Conservation (phyloP, 2,329 filamentous ascomycete species). For the Colletotrichum sansevieriae region DNA sequence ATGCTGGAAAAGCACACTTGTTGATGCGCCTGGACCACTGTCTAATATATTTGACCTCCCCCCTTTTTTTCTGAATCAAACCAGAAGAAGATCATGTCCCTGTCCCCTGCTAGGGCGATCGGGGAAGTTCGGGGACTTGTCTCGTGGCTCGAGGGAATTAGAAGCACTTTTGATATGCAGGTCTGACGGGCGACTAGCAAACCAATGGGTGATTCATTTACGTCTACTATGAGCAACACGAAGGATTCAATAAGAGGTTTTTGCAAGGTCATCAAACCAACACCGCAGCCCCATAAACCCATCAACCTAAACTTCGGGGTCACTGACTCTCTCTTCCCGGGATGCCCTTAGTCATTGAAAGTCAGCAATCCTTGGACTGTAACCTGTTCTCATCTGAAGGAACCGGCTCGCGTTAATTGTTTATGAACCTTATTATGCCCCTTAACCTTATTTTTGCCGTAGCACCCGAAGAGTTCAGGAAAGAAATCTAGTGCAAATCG, state of each 20-base stretch:
- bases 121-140: conserved; percentile 17
- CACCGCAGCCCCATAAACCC: not conserved
- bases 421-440: not conserved
- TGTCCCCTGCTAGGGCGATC: conserved; percentile 12
- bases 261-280: conserved; percentile 6
- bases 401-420: not conserved
- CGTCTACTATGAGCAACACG: not conserved
- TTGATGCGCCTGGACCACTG: conserved; percentile 30
- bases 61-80: not conserved
- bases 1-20: not conserved
- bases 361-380: not conserved
- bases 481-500: not conserved
- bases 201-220: not conserved
- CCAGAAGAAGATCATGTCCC: conserved; percentile 3
- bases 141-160: not conserved
- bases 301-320: conserved; percentile 13
- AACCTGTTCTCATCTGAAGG: not conserved
- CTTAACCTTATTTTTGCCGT: not conserved
- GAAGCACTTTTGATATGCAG: conserved; percentile 31
- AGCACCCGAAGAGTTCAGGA: not conserved
- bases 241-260: not conserved
- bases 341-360: not conserved
- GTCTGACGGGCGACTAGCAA: not conserved
- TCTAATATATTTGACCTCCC: not conserved
- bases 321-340: not conserved